Conservation (phyloP, 1,139 yeast species). For the Debaryomyces sp. region DNA sequence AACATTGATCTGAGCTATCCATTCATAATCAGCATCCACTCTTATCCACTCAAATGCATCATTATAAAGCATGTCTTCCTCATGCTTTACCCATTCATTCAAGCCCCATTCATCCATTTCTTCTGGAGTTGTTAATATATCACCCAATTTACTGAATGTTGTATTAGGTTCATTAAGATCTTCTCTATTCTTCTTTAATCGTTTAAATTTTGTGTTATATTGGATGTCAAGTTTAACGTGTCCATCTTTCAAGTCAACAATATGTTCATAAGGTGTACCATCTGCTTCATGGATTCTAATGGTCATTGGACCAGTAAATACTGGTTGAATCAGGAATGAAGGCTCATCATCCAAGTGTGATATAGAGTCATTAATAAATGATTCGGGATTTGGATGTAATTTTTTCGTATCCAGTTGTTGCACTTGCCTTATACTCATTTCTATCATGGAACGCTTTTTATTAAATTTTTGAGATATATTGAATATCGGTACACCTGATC, state of each 20-base stretch:
- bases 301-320: constrained; percentile 93
- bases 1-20: constrained; percentile 84
- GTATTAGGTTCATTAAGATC: constrained; percentile 44
- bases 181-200: constrained; percentile 59
- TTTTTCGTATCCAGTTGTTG: constrained; percentile 63
- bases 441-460: constrained; percentile 90
- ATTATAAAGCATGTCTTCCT: constrained; percentile 61
- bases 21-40: constrained; percentile 95
- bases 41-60: constrained; percentile 98
- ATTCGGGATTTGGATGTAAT: constrained; percentile 34
- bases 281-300: constrained; percentile 97
- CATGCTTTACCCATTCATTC: constrained; percentile 71
- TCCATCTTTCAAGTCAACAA: constrained; percentile 85
- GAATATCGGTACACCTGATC: constrained; percentile 87
- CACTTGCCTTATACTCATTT: constrained; percentile 90
- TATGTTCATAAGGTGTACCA: constrained; percentile 99
- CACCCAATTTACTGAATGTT: constrained; percentile 70
- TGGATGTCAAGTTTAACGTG: constrained; percentile 90
- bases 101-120: constrained; percentile 76
- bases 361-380: constrained; percentile 50
- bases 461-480: constrained; percentile 89
- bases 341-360: constrained; percentile 45
- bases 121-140: constrained; percentile 60
- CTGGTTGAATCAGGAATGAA: constrained; percentile 42
- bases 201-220: constrained; percentile 87